phyloP scores from a whole-genome alignment of 1,284 basidiomycete genomes.

The Puccinia horiana region DNA sequence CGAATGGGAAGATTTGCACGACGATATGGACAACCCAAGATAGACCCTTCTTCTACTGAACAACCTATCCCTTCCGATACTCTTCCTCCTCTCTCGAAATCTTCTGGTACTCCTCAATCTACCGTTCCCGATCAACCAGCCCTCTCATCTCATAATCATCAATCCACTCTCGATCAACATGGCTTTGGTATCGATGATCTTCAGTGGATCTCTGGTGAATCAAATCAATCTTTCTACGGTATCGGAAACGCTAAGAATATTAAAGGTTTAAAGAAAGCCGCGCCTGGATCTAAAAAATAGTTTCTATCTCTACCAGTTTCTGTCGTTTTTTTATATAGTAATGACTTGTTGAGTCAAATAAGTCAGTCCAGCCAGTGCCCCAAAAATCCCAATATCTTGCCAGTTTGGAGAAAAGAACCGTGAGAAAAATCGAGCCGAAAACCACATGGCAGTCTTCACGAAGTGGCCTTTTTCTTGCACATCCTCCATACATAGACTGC shows the following conservation, averaged over 20 bases:
- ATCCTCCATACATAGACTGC: too few species aligned
- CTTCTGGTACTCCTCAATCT: background rate
- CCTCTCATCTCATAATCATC: background rate
- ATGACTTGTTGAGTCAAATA: background rate
- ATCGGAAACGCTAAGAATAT: conserved; percentile 46
- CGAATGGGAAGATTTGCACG: conserved; percentile 39
- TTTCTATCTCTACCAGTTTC: background rate
- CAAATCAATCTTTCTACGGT: conserved; percentile 41
- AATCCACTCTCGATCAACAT: background rate
- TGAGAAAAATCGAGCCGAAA: too few species aligned
- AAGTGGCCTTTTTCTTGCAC: too few species aligned
- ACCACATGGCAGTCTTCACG: too few species aligned
- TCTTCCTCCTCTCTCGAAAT: background rate
- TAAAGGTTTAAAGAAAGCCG: conserved; percentile 42
- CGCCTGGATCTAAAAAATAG: conserved; percentile 27
- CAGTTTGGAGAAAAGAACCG: too few species aligned
- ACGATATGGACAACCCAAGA: conserved; percentile 16
- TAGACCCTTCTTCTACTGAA: too few species aligned
- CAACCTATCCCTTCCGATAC: background rate
- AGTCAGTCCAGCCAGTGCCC: too few species aligned
- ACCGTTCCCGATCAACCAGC: background rate
- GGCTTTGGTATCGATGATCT: conserved; percentile 31
- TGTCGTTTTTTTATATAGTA: background rate
- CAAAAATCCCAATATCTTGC: too few species aligned
- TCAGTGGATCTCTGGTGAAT: conserved; percentile 44